Base-by-base conservation (phyloP, 2,329 filamentous ascomycete genomes). In the Colletotrichum euphorbiae region DNA sequence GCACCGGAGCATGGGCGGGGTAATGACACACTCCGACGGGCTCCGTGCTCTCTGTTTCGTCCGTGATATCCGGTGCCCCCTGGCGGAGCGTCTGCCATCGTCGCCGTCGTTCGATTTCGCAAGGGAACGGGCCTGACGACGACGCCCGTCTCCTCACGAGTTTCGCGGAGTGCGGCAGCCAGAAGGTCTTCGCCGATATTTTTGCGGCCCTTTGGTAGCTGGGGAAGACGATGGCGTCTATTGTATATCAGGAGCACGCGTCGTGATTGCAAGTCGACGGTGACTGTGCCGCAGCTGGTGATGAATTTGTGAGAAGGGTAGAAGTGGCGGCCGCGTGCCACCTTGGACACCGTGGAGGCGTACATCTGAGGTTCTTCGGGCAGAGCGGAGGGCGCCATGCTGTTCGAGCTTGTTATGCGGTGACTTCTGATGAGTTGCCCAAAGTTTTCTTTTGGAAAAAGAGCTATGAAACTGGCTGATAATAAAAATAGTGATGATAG, bases 181-280 rank as follows among this genome's bases (percentile, higher is more conserved):
- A 79, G 77, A 38, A 83, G 74, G 68, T 76, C 77, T 70, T 85
- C 83, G 62, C 77, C 78, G 48, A 85, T 80, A 71, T 84, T 80
- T 72, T 83, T 83, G 69, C 82, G 79, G 52, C 83, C 83, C 72
- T 85, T 84, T 55, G 83, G 83, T 6, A 85, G 76, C 73, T 84
- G 82, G 71, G 77, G 81, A 69, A 83, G 80, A 17, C 77, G 75
- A 67, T 81, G 79, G 50, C 76, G 76, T 28, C 74, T 77, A 73
- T 85, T 83, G 73, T 77, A 81, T 19, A 85, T 74, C 42, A 83
- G 73, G 33, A 84, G 75, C 5, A 85, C 76, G 62, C 77, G 79
- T 31, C 75, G 75, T 3, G 74, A 72, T 1, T 61, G 58, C 4
- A 76, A 75, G 72, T 83, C 79, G 60, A 85, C 74, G 9, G 80